Evolutionary conservation across 2,329 filamentous ascomycete species (phyloP), one percentile per base, ranked within the genome.

Genomic region (Huntiella moniliformis): DNA sequence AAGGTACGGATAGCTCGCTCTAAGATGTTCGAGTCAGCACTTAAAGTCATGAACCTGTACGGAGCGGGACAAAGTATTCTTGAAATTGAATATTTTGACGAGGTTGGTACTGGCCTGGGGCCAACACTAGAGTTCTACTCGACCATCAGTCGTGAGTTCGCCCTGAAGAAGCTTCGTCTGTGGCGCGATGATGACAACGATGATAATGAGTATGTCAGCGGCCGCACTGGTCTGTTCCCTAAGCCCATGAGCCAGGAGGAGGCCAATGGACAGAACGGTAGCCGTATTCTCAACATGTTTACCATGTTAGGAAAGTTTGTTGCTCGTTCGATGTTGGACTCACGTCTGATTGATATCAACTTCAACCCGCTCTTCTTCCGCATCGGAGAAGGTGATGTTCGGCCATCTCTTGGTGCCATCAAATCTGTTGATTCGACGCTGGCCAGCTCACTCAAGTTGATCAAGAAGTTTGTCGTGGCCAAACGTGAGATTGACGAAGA

Each of bases 31-130:
- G 91, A 98, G 59, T 96, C 91, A 11, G 91, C 91, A 0, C 70
- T 96, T 60, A 98, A 98, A 62, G 91, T 98, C 28, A 96, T 98
- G 88, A 88, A 98, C 55, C 73, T 96, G 2, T 98, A 98, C 56
- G 91, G 91, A 1, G 84, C 84, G n/a, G 93, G 88, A 1, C 84
- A 93, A 49, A 96, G 88, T 58, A 83, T 96, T 22, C 66, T 98
- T 1, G 91, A 98, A 57, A 88, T 98, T 2, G 92, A 98, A 57
- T 98, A 98, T 57, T 98, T 98, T 54, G 91, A 96, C 56, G 91
- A 98, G 63, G 91, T 98, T 16, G 91, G 91, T 47, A 98, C 92
- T 17, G 91, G 91, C 40, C 70, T 98, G 39, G 91, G 91, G 0
- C 91, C 91, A 3, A 98, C 91, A 0, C 71, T 98, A 11, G 91